A percentile compares a stretch with the other conserved stretches of the same genome.
phyloP scores from a whole-genome alignment of 441 rosid genomes.

The Pelargonium australe region DNA sequence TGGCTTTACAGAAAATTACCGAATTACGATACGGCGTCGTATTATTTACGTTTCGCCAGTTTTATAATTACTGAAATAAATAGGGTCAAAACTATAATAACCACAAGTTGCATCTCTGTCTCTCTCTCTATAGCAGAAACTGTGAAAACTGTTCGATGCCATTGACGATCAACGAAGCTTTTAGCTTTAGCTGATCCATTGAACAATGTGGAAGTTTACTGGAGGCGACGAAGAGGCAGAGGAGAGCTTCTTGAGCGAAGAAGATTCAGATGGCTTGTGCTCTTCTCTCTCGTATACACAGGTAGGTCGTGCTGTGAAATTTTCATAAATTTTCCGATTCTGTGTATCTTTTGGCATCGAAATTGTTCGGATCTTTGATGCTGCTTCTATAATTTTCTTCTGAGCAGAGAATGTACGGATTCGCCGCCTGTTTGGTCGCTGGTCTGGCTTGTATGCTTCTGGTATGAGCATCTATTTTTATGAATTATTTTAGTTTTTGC shows the following conservation, averaged over 20 bases:
- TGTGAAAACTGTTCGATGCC: not conserved
- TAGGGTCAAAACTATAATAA: not conserved
- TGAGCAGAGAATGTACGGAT: constrained; percentile 63
- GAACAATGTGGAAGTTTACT: constrained; percentile 47
- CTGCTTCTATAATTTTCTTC: not conserved
- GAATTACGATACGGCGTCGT: too few relatives aligned
- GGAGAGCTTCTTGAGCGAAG: constrained; percentile 39
- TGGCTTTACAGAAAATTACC: too few relatives aligned
- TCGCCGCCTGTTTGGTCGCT: constrained; percentile 50
- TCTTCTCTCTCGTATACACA: constrained; percentile 54
- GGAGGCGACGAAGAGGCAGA: constrained; percentile 40
- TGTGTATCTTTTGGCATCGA: not conserved
- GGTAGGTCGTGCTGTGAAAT: constrained; percentile 26
- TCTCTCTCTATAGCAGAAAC: not conserved
- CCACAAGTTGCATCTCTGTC: not conserved
- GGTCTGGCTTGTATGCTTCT: constrained; percentile 66
- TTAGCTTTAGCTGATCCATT: not conserved
- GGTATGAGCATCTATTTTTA: constrained; percentile 27
- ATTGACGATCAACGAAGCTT: constrained; percentile 11
- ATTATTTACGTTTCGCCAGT: not conserved
- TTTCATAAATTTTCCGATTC: not conserved
- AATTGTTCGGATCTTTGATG: constrained; percentile 12
- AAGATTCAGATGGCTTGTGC: constrained; percentile 57
- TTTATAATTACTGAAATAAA: not conserved
- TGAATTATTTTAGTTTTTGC: not conserved